phyloP scores from a whole-genome alignment of 768 basidiomycete species.

The Lactarius indigo region DNA sequence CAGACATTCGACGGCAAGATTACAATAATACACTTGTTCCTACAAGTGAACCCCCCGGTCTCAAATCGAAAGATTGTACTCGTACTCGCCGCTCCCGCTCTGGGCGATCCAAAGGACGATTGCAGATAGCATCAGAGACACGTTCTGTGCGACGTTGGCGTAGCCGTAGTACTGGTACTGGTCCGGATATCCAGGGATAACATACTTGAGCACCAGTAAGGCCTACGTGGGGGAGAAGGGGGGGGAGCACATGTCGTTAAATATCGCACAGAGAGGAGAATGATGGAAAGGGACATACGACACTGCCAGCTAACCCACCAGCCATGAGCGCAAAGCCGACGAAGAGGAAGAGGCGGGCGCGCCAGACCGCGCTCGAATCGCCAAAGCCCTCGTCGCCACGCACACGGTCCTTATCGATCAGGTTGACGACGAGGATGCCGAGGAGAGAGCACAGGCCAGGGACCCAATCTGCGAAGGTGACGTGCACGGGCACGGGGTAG shows the following conservation, averaged over 20 bases:
- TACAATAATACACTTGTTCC: conserved; percentile 5
- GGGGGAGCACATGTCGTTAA: not conserved
- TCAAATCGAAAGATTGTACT: conserved; percentile 68
- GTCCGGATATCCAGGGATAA: conserved; percentile 66
- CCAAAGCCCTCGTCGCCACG: conserved; percentile 76
- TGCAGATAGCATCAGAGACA: conserved; percentile 77
- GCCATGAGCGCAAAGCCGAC: conserved; percentile 97
- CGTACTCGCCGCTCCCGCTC: conserved; percentile 81
- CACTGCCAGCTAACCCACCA: conserved; percentile 93
- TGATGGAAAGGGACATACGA: conserved; percentile 53
- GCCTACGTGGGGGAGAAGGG: conserved; percentile 46
- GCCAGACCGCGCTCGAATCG: conserved; percentile 83
- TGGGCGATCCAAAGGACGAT: conserved; percentile 92
- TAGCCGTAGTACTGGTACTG: conserved; percentile 89
- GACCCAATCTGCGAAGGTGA: conserved; percentile 96
- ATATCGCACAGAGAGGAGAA: not conserved
- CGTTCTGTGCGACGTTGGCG: conserved; percentile 93
- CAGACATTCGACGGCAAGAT: conserved; percentile 2
- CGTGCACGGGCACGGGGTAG: conserved; percentile 69
- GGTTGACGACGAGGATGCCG: conserved; percentile 87
- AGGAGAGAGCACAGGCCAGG: conserved; percentile 90
- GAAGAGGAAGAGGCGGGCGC: conserved; percentile 86
- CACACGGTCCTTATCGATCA: conserved; percentile 93
- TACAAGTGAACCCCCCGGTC: not conserved
- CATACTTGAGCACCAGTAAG: conserved; percentile 86